Evolutionary conservation across 768 basidiomycete genomes (phyloP).

Genomic region (Auriculariales sp.): DNA sequence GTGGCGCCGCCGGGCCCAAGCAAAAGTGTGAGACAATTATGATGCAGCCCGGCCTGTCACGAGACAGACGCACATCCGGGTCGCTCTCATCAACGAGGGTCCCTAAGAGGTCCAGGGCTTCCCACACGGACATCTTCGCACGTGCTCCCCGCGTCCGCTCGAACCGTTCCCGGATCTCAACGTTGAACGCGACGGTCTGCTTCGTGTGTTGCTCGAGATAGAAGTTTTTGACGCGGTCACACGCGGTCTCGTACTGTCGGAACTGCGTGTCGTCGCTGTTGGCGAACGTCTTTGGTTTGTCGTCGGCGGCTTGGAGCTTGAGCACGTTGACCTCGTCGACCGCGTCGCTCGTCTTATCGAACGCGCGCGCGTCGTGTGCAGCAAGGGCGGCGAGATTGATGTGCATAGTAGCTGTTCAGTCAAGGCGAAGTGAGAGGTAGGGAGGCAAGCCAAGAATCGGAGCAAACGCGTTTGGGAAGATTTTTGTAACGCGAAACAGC

Average conservation of each 20-base stretch:
- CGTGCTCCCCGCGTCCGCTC: conserved; percentile 47
- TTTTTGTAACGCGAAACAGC: too few species aligned
- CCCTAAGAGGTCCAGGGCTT: conserved; percentile 76
- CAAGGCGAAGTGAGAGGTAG: too few species aligned
- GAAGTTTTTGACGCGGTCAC: conserved; percentile 50
- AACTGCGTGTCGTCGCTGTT: conserved; percentile 53
- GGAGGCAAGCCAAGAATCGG: too few species aligned
- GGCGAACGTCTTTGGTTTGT: conserved; percentile 40
- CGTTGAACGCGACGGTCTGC: conserved; percentile 77
- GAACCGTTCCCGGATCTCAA: conserved; percentile 62
- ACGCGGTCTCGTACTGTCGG: conserved; percentile 60
- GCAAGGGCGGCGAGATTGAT: not conserved
- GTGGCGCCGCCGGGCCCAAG: conserved; percentile 11
- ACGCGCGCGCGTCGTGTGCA: conserved; percentile 15
- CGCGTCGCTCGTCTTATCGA: conserved; percentile 33
- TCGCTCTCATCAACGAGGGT: conserved; percentile 84
- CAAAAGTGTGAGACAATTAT: conserved; percentile 6
- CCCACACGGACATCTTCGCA: conserved; percentile 60
- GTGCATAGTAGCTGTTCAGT: too few species aligned
- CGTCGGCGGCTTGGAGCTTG: conserved; percentile 33
- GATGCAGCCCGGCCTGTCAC: not conserved
- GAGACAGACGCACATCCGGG: conserved; percentile 45
- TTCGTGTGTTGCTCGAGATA: conserved; percentile 26
- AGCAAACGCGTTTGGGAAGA: too few species aligned
- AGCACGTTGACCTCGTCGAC: conserved; percentile 50